Conservation (phyloP, 306 rosid genomes). For the Casuarina glauca region DNA sequence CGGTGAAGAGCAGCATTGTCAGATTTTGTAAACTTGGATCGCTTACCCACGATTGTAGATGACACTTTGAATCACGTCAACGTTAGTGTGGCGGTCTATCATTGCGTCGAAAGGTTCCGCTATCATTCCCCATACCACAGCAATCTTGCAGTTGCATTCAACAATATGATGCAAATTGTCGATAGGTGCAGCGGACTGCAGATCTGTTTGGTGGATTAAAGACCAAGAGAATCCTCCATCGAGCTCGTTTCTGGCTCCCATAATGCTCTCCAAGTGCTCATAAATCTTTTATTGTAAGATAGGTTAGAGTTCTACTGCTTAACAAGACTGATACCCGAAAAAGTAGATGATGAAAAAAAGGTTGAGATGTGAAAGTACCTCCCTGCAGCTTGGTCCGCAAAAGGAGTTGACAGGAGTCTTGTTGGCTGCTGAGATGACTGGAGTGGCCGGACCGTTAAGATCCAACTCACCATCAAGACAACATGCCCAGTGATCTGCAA, state of each 20-base stretch:
- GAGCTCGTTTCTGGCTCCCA: slow-evolving; percentile 21
- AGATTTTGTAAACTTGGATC: no score
- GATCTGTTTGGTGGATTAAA: slow-evolving; percentile 18
- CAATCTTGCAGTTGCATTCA: slow-evolving; percentile 37
- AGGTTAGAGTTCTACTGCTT: neutral
- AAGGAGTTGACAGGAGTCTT: neutral
- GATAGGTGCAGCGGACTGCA: neutral
- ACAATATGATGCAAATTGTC: neutral
- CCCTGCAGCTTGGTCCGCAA: slow-evolving; percentile 27
- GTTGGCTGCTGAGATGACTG: neutral
- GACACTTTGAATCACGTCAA: slow-evolving; percentile 27
- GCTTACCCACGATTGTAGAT: slow-evolving; percentile 34
- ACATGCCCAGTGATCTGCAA: slow-evolving; percentile 43
- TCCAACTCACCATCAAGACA: slow-evolving; percentile 5
- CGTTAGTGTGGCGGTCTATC: slow-evolving; percentile 23
- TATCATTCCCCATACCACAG: slow-evolving; percentile 29
- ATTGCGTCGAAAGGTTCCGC: slow-evolving; percentile 24
- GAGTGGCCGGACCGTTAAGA: slow-evolving; percentile 1
- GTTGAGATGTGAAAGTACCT: slow-evolving; percentile 23
- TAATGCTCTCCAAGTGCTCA: slow-evolving; percentile 24
- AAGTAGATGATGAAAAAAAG: neutral
- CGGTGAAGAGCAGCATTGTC: no score
- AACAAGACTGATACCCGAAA: neutral
- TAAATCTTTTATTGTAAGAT: slow-evolving; percentile 20
- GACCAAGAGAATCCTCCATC: slow-evolving; percentile 33